These are phyloP conservation scores for Pyronema domesticum DNA, from an alignment of 495 filamentous ascomycete species.

Conservation along the genomic window DNA sequence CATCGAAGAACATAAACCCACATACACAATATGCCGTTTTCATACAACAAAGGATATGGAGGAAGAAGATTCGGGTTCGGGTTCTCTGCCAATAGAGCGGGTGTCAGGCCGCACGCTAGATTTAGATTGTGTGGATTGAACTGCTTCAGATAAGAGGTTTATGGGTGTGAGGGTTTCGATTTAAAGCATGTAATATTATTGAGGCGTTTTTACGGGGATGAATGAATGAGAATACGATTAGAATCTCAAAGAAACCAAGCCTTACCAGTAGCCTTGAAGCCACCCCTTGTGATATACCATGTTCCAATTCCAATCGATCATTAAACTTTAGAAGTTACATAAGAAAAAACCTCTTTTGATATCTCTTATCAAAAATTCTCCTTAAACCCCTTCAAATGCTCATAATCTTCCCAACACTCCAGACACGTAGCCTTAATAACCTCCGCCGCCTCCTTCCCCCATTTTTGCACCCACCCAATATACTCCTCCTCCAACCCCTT, in stretches of 20 bases:
- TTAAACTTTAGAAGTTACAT: too few species aligned
- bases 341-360: too few species aligned
- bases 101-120: constrained; percentile 17
- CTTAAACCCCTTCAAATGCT: constrained; percentile 76
- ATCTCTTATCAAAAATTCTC: background rate
- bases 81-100: constrained; percentile 17
- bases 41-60: constrained; percentile 15
- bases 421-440: constrained; percentile 61
- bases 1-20: background rate
- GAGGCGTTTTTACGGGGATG: too few species aligned
- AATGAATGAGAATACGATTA: too few species aligned
- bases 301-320: too few species aligned
- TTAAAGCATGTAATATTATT: too few species aligned
- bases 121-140: constrained; percentile 19
- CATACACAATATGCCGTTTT: constrained; percentile 14
- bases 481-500: constrained; percentile 50
- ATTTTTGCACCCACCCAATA: constrained; percentile 64
- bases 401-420: constrained; percentile 66
- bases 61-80: constrained; percentile 18
- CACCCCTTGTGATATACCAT: too few species aligned
- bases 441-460: constrained; percentile 55
- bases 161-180: too few species aligned
- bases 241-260: too few species aligned
- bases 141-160: constrained; percentile 18
- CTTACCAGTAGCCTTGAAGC: too few species aligned